Evolutionary conservation across 805 yeast species (phyloP).

Genomic region (Barnettozyma salicaria): DNA sequence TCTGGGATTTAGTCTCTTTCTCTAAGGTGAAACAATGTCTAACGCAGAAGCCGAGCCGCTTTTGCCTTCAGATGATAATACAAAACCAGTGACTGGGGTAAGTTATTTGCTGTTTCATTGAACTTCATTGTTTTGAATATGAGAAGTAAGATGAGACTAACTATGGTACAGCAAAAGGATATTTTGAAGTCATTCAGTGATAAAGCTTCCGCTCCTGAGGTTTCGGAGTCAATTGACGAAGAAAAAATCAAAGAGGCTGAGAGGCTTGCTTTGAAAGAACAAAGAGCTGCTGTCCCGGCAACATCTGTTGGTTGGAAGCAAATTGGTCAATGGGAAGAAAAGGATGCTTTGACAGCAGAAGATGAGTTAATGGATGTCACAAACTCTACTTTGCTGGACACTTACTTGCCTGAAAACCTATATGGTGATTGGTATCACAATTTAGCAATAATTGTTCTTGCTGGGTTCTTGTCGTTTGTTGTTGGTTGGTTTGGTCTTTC

Average conservation of each 20-base stretch:
- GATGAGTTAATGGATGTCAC: constrained; percentile 72
- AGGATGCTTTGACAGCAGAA: constrained; percentile 54
- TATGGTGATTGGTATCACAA: constrained; percentile 98
- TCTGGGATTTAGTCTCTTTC: too few species aligned
- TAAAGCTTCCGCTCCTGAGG: background rate
- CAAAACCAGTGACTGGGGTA: background rate
- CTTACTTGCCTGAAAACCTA: constrained; percentile 62
- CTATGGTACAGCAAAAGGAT: constrained; percentile 18
- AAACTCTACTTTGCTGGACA: constrained; percentile 68
- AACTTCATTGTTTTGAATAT: background rate
- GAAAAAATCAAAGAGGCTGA: constrained; percentile 23
- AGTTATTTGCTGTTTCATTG: background rate
- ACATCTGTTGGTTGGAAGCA: constrained; percentile 92
- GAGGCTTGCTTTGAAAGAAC: constrained; percentile 21
- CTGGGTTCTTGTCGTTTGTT: constrained; percentile 69
- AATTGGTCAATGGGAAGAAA: constrained; percentile 79
- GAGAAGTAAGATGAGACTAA: constrained; percentile 14
- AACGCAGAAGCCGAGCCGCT: constrained; percentile 13
- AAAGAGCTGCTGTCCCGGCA: constrained; percentile 50
- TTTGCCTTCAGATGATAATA: constrained; percentile 10
- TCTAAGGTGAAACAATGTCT: background rate
- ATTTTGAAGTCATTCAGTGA: constrained; percentile 15
- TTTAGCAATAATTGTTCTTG: constrained; percentile 61
- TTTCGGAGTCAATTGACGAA: constrained; percentile 15
- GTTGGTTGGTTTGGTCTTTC: constrained; percentile 74